A percentile compares a stretch with the other conserved stretches of the same genome.
Conservation (phyloP, 306 rosid species). For the Arachis stenosperma region DNA sequence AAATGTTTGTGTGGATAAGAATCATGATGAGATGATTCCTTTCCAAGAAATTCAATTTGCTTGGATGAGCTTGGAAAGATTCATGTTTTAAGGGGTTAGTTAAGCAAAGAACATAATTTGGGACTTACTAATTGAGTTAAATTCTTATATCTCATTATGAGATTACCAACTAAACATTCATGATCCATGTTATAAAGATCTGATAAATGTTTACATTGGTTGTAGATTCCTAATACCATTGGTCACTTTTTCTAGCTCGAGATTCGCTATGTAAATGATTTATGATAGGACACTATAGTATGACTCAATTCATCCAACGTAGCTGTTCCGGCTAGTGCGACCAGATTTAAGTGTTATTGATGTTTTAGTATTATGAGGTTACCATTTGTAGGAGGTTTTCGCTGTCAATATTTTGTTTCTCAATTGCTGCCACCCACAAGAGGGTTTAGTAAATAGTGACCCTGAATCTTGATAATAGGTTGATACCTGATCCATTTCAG, state of each 20-base stretch:
- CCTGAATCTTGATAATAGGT: constrained; percentile 10
- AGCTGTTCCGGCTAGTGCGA: too few species aligned
- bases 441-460: constrained; percentile 27
- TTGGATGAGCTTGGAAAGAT: constrained; percentile 19
- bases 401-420: neutral
- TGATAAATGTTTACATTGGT: too few species aligned
- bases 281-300: too few species aligned
- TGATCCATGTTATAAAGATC: too few species aligned
- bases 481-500: constrained; percentile 12
- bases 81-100: constrained; percentile 17
- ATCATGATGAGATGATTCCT: neutral
- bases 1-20: neutral
- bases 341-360: too few species aligned
- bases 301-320: too few species aligned
- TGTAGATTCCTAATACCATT: too few species aligned
- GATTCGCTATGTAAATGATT: too few species aligned
- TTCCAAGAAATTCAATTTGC: neutral
- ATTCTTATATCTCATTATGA: neutral
- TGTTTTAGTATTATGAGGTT: neutral
- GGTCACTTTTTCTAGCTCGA: too few species aligned
- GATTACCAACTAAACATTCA: too few species aligned
- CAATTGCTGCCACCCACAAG: constrained; percentile 1
- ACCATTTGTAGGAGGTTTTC: constrained; percentile 9
- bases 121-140: neutral
- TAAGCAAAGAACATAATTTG: neutral